phyloP scores from a whole-genome alignment of 1,284 basidiomycete species.

The Naganishia albida region DNA sequence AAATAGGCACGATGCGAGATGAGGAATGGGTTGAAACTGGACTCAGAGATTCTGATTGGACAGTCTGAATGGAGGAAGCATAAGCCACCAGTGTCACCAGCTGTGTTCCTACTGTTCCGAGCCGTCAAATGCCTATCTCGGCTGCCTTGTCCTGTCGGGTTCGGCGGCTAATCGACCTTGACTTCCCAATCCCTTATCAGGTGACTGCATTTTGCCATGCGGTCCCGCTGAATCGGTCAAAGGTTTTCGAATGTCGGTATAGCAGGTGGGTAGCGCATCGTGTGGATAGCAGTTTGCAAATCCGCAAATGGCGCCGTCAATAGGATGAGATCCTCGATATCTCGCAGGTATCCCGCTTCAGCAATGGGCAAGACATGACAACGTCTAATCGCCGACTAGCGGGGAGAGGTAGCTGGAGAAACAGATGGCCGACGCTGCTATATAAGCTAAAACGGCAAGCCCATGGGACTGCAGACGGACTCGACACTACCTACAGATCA shows the following conservation, averaged over 20 bases:
- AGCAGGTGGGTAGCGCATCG: neutral
- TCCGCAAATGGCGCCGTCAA: neutral
- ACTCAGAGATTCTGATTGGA: neutral
- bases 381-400: neutral
- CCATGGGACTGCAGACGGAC: neutral
- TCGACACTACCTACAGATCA: neutral
- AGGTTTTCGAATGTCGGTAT: neutral
- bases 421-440: neutral
- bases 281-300: neutral
- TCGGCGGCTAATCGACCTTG: slow-evolving; percentile 10
- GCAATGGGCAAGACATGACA: too few relatives aligned
- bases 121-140: slow-evolving; percentile 10
- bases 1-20: neutral
- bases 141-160: neutral
- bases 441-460: neutral
- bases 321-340: neutral
- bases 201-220: neutral
- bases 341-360: neutral
- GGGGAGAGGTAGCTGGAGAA: neutral
- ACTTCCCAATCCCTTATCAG: neutral
- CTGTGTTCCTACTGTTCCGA: neutral
- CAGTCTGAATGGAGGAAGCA: neutral
- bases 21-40: neutral
- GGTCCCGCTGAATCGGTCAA: neutral
- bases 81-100: neutral